Percentiles rank a stretch among this genome's conserved stretches.
Evolutionary conservation across 164 flowering plant genomes (phyloP).

Genomic region (Echeveria elegans): DNA sequence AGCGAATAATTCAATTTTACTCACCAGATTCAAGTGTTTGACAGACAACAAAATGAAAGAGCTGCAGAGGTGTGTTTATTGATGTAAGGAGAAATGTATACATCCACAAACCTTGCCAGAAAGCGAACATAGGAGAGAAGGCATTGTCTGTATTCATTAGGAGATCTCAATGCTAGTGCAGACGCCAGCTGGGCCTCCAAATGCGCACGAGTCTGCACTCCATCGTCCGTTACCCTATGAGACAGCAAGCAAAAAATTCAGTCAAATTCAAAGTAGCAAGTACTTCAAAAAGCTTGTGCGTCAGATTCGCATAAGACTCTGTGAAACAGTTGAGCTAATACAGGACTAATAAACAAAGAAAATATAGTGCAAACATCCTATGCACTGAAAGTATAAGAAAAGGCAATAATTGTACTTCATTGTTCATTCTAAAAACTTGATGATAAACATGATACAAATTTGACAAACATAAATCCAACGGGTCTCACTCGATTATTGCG

Average conservation of each 20-base stretch:
- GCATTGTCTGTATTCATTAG: slow-evolving; percentile 84
- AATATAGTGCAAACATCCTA: background rate
- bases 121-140: slow-evolving; percentile 83
- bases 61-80: background rate
- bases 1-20: slow-evolving; percentile 4
- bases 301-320: background rate
- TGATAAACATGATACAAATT: background rate
- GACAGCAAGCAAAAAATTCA: slow-evolving; percentile 9
- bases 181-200: slow-evolving; percentile 94
- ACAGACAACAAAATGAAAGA: background rate
- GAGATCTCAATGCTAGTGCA: slow-evolving; percentile 71
- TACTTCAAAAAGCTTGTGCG: background rate
- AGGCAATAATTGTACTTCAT: too few relatives aligned
- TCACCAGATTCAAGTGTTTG: background rate
- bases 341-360: background rate
- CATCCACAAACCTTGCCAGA: slow-evolving; percentile 53
- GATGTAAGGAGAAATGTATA: background rate
- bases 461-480: background rate
- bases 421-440: too few relatives aligned
- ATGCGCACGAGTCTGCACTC: slow-evolving; percentile 96
- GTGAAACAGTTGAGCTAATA: background rate
- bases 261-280: slow-evolving; percentile 8
- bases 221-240: slow-evolving; percentile 84
- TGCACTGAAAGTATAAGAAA: too few relatives aligned
- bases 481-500: background rate